Base-by-base conservation (phyloP, 495 filamentous ascomycete species). In the Aspergillus ellipticus region DNA sequence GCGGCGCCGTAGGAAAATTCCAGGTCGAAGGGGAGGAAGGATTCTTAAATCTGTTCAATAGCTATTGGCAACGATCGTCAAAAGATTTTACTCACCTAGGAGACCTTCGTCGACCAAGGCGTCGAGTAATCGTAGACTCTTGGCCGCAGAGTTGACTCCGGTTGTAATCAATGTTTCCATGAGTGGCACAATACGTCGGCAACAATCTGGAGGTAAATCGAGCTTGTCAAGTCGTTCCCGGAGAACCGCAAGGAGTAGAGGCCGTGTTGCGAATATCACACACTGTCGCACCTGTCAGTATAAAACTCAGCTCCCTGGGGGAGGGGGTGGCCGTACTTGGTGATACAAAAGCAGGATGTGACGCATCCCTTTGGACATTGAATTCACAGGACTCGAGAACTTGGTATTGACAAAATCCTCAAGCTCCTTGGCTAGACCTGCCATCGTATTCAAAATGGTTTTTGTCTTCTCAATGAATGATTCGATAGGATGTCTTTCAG, bases 11-110 rank as follows among this genome's bases (percentile, higher is more conserved):
- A 72, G n/a, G 66, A 67, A 22, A 69, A 63, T 60, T 75, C 72
- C 5, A 71, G 58, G 10, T 75, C 67, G 48, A 69, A 75, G 2
- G 70, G 66, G 8, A 75, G 60, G 53, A 75, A 75, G 17, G 60
- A 59, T 56, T 74, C 72, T 73, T 2, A 16, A 2, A 21, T 45
- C 22, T 19, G n/a, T 20, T 17, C 10, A 28, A 41, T 21, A 22
- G 10, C n/a, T 28, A 24, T 42, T 1, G 0, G 21, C 26, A 41
- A 22, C 37, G 19, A 19, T 31, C n/a, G n/a, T 17, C 4, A n/a
- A 11, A 16, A 52, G 45, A 39, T 33, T 16, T 26, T 22, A 51
- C 58, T 22, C 60, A 73, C 71, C 69, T 11, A 74, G 63, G 42
- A 71, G 62, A 43, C 65, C 62, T 31, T 70, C 59, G 10, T 63